Evolutionary conservation across 73 alveolate species (phyloP).

Genomic region (Paramecium tetraurelia): DNA sequence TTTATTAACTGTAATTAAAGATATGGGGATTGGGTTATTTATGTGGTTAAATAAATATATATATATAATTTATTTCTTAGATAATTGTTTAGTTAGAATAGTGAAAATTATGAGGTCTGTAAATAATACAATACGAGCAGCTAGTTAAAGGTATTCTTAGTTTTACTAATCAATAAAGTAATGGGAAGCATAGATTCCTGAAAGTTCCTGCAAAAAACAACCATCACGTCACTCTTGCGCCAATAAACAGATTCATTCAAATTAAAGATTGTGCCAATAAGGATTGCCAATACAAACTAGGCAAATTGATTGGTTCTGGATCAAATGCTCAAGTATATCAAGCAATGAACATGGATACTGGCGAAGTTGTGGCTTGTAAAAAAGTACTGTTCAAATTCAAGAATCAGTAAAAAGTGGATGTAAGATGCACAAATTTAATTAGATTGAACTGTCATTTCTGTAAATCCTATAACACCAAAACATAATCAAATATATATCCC

Average conservation of each 20-base stretch:
- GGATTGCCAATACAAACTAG: not conserved
- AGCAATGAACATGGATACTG: slow-evolving; percentile 5
- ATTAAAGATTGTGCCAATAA: not conserved
- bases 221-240: not conserved
- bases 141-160: not conserved
- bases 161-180: not conserved
- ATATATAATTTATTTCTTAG: not conserved
- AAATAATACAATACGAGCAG: not conserved
- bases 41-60: not conserved
- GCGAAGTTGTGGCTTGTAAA: slow-evolving; percentile 24
- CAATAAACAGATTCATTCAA: slow-evolving; percentile 24
- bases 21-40: not conserved
- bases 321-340: not conserved
- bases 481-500: not conserved
- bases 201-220: not conserved
- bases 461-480: not conserved
- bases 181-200: not conserved
- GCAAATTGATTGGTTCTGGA: not conserved
- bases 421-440: not conserved
- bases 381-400: not conserved
- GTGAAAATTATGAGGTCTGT: not conserved
- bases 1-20: not conserved
- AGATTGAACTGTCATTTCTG: not conserved
- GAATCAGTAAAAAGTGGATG: slow-evolving; percentile 3
- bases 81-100: not conserved